Conservation (phyloP, 2,329 filamentous ascomycete genomes). For the Penicillium hordei region DNA sequence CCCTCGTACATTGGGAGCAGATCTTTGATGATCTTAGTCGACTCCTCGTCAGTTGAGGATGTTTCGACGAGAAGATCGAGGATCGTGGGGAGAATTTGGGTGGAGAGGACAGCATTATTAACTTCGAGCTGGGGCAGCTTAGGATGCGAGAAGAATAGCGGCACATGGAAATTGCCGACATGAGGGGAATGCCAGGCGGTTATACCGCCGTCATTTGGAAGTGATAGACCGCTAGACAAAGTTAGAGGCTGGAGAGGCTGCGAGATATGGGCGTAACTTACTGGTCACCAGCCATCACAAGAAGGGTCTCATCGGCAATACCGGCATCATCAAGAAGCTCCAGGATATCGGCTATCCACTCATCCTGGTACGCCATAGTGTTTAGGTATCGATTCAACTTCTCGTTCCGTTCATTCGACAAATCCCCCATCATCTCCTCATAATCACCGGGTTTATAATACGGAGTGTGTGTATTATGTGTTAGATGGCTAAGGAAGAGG, state of each 20-base stretch:
- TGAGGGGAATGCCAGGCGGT: slow-evolving; percentile 32
- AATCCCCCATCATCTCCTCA: slow-evolving; percentile 19
- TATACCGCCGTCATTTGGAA: slow-evolving; percentile 29
- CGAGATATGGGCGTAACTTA: slow-evolving; percentile 4
- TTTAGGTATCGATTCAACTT: slow-evolving; percentile 32
- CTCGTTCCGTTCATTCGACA: slow-evolving; percentile 12
- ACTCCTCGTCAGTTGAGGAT: slow-evolving; percentile 39
- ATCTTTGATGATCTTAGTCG: slow-evolving; percentile 37
- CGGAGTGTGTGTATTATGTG: slow-evolving; percentile 31
- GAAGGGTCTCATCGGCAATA: slow-evolving; percentile 32
- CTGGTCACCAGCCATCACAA: slow-evolving; percentile 34
- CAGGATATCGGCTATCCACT: slow-evolving; percentile 29
- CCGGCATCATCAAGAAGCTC: slow-evolving; percentile 29
- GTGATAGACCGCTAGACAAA: slow-evolving; percentile 21
- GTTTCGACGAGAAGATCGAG: slow-evolving; percentile 48
- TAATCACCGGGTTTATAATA: slow-evolving; percentile 26
- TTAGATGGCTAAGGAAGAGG: slow-evolving; percentile 32
- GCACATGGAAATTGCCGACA: slow-evolving; percentile 29
- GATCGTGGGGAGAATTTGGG: slow-evolving; percentile 48
- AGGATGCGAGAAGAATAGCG: slow-evolving; percentile 28
- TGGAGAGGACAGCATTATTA: slow-evolving; percentile 21
- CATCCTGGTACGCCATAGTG: slow-evolving; percentile 27
- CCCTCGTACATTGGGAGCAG: slow-evolving; percentile 50
- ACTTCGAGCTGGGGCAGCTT: slow-evolving; percentile 25
- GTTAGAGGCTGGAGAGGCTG: background rate